phyloP scores from a whole-genome alignment of 2,329 filamentous ascomycete species.

The Cercospora zeae-maydis region DNA sequence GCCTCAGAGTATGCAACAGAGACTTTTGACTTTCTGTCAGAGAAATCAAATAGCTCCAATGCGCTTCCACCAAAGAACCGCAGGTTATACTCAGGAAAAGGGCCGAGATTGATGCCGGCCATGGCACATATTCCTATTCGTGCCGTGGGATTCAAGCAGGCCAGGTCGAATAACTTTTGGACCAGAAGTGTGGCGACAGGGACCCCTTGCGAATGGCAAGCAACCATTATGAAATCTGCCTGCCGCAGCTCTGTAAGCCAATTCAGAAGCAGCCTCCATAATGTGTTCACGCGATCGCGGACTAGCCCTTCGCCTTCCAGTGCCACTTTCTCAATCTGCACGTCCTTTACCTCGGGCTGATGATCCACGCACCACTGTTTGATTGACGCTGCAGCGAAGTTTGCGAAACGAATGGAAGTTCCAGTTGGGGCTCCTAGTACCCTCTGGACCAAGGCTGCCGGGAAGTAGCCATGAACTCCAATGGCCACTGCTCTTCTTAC shows the following conservation, averaged over 20 bases:
- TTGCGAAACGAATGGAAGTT: slow-evolving; percentile 89
- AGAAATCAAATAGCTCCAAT: slow-evolving; percentile 94
- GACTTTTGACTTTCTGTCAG: slow-evolving; percentile 73
- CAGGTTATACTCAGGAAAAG: slow-evolving; percentile 87
- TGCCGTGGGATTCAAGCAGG: slow-evolving; percentile 66
- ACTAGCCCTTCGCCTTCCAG: slow-evolving; percentile 94
- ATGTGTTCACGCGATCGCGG: slow-evolving; percentile 77
- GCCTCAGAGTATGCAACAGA: slow-evolving; percentile 77
- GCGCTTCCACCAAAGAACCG: slow-evolving; percentile 85
- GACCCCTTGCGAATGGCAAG: slow-evolving; percentile 92
- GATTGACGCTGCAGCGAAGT: slow-evolving; percentile 78
- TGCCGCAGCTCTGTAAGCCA: slow-evolving; percentile 87
- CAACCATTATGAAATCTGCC: slow-evolving; percentile 87
- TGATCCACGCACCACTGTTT: slow-evolving; percentile 71
- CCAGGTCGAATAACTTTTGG: slow-evolving; percentile 86
- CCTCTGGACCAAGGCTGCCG: slow-evolving; percentile 78
- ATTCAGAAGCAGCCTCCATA: slow-evolving; percentile 92
- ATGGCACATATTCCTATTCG: slow-evolving; percentile 82
- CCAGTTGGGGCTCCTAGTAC: slow-evolving; percentile 94
- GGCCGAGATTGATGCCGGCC: slow-evolving; percentile 90
- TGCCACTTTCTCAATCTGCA: slow-evolving; percentile 89
- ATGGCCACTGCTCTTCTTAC: slow-evolving; percentile 87
- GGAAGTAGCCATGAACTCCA: slow-evolving; percentile 91
- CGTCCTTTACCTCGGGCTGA: slow-evolving; percentile 59
- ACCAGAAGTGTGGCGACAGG: slow-evolving; percentile 90